Evolutionary conservation across 768 basidiomycete species (phyloP).

Genomic region (Mrakia hoshinonis): DNA sequence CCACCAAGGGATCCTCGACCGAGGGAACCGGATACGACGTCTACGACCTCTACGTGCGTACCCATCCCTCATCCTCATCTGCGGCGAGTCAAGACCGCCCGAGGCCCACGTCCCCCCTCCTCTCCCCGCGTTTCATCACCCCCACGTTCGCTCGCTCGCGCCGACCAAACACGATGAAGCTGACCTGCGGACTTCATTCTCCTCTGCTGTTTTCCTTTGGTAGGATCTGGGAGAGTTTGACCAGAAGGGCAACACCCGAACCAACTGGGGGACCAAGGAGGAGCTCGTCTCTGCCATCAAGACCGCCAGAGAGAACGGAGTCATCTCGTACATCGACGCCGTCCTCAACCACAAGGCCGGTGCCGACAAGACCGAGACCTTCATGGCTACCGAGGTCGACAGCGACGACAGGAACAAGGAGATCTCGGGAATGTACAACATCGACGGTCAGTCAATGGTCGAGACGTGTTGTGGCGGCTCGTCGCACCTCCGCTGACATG

Average conservation of each 20-base stretch:
- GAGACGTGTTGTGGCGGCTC: too few species aligned
- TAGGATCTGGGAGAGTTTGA: slow-evolving; percentile 32
- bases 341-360: slow-evolving; percentile 71
- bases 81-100: not conserved
- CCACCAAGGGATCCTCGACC: slow-evolving; percentile 26
- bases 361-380: slow-evolving; percentile 64
- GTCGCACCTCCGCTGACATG: too few species aligned
- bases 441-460: slow-evolving; percentile 62
- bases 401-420: slow-evolving; percentile 57
- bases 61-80: not conserved
- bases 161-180: not conserved
- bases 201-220: too few species aligned
- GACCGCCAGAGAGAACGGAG: slow-evolving; percentile 55
- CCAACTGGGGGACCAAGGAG: slow-evolving; percentile 80
- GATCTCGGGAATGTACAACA: slow-evolving; percentile 53
- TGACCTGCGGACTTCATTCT: not conserved
- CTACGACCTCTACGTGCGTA: slow-evolving; percentile 24
- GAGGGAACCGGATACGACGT: slow-evolving; percentile 22
- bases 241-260: slow-evolving; percentile 40
- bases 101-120: not conserved
- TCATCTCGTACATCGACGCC: slow-evolving; percentile 49
- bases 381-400: slow-evolving; percentile 63
- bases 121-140: too few species aligned
- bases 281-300: slow-evolving; percentile 64
- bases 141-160: slow-evolving; percentile 5